Percentiles rank a stretch among this genome's conserved stretches.
These are phyloP conservation scores for Chaetothyriales sp. DNA, from an alignment of 2,329 filamentous ascomycete species.

Conservation along the genomic window DNA sequence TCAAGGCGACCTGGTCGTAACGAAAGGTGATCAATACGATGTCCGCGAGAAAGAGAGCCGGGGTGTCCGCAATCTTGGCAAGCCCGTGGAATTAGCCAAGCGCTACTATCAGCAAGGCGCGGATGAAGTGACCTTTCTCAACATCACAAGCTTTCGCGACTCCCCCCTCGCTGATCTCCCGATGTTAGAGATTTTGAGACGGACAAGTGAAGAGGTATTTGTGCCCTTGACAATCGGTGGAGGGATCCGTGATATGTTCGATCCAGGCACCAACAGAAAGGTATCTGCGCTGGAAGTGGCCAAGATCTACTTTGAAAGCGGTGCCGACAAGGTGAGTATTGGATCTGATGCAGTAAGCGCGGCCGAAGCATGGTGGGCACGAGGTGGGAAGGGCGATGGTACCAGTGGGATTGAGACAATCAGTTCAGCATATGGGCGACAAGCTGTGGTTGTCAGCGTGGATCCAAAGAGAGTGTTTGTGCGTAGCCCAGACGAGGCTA, in stretches of 20 bases:
- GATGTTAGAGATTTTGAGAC: slow-evolving; percentile 85
- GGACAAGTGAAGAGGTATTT: slow-evolving; percentile 80
- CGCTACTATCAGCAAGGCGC: slow-evolving; percentile 93
- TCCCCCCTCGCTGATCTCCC: slow-evolving; percentile 81
- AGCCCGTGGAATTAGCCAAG: slow-evolving; percentile 86
- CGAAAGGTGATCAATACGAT: slow-evolving; percentile 97
- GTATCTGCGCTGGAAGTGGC: slow-evolving; percentile 88
- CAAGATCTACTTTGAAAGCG: slow-evolving; percentile 91
- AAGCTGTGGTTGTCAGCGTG: slow-evolving; percentile 90
- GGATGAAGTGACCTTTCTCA: slow-evolving; percentile 93
- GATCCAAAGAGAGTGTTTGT: slow-evolving; percentile 90
- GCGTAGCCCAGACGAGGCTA: slow-evolving; percentile 42
- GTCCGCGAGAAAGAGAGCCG: slow-evolving; percentile 67
- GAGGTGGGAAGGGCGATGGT: slow-evolving; percentile 54
- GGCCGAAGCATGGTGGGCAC: slow-evolving; percentile 74
- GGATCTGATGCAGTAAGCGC: slow-evolving; percentile 87
- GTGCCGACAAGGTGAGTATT: slow-evolving; percentile 94
- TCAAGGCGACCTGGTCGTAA: slow-evolving; percentile 85
- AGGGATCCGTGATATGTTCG: slow-evolving; percentile 82
- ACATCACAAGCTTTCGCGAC: slow-evolving; percentile 96
- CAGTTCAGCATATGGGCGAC: slow-evolving; percentile 80
- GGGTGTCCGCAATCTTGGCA: slow-evolving; percentile 79
- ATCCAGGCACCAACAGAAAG: slow-evolving; percentile 62
- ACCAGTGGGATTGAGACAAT: slow-evolving; percentile 92
- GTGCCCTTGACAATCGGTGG: slow-evolving; percentile 92